Conservation (phyloP, 116 monocot genomes). For the Papilionanthe hybrid region DNA sequence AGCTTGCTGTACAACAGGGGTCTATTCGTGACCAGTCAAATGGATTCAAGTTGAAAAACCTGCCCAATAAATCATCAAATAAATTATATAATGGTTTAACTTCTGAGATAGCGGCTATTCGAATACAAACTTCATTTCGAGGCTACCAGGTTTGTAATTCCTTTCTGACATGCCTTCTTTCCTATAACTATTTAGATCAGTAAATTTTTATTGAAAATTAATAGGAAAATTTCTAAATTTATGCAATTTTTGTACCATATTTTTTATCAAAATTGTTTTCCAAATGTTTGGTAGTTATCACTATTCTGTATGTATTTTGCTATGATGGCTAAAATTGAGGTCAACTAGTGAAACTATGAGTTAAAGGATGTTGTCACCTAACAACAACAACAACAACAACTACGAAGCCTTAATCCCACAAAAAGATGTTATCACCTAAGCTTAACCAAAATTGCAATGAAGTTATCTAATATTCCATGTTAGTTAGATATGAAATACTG, state of each 20-base stretch:
- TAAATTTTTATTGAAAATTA: background rate
- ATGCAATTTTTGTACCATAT: background rate
- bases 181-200: background rate
- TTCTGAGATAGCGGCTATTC: conserved; percentile 50
- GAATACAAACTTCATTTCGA: conserved; percentile 79
- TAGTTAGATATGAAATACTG: background rate
- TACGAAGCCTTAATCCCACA: no score
- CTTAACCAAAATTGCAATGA: background rate
- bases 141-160: conserved; percentile 44
- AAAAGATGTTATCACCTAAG: background rate
- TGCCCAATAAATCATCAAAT: conserved; percentile 21
- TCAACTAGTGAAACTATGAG: background rate
- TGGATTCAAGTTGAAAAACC: conserved; percentile 27
- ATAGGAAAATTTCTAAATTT: background rate
- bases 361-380: background rate
- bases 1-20: conserved; percentile 15
- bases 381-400: no score
- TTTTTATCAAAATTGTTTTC: background rate
- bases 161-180: background rate
- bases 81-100: conserved; percentile 17
- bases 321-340: background rate
- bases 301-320: background rate
- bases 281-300: no score
- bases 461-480: background rate
- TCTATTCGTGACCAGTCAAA: conserved; percentile 27